Evolutionary conservation across 1,284 basidiomycete species (phyloP), one percentile per base, ranked within the genome.

Genomic region (Butyriboletus appendiculatus): DNA sequence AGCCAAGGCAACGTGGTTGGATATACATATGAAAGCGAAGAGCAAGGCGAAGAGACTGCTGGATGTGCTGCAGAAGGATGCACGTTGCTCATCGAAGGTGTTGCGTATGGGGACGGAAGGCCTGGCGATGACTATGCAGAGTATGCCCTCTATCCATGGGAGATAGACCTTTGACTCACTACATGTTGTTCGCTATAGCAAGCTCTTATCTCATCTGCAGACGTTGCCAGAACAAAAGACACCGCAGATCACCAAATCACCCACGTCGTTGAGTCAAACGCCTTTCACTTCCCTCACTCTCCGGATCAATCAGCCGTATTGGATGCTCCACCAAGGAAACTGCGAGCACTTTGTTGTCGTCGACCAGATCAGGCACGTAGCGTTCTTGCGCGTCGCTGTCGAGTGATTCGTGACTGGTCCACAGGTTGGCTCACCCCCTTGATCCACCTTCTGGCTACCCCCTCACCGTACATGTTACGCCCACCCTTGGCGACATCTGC

Each of bases 261-360:
- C 75, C 9, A 74, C 69, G 2, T 62, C 78, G 5, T 75, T 85
- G 63, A 66, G 73, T 53, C 73, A 81, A 47, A 81, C 81, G 9
- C 58, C 62, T 9, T 71, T 92, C 39, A 68, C 74, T 1, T 78
- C 81, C 2, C 76, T 92, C 32, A 73, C 74, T 7, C 66, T 91
- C 22, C 77, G 84, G 38, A 68, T 90, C 30, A 81, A 88, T 59
- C 77, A 88, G 62, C 91, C 92, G 1, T 93, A 93, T 62, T 91
- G 86, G 83, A 73, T 92, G 52, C 71, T 92, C 18, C 91, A 94
- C 63, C 79, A 82, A 53, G 92, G 91, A 24, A 85, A 82, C 61
- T 92, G 89, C 62, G 90, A 92, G 60, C 92, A 94, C 64, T 88
- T 86, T 65, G 64, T 90, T 35, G 79, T 87, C 16, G 60, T 94